These are phyloP conservation scores for Ampelomyces quisqualis DNA, from an alignment of 2,329 filamentous ascomycete genomes.

Conservation along the genomic window DNA sequence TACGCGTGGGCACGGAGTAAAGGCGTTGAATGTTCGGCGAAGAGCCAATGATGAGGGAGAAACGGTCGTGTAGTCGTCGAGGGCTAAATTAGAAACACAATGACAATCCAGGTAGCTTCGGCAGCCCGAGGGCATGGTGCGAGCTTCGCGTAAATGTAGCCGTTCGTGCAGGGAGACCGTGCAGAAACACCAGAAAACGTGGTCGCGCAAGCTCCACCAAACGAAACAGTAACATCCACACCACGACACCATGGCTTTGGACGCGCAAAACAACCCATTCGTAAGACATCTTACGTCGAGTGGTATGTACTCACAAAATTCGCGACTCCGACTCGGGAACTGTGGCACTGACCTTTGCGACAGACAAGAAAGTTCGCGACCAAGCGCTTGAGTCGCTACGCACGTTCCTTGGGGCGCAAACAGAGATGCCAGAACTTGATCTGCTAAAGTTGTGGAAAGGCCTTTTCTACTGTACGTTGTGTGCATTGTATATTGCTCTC, in stretches of 20 bases:
- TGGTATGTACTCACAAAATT: slow-evolving; percentile 55
- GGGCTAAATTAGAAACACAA: no score
- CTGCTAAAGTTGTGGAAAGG: slow-evolving; percentile 92
- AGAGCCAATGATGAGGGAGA: no score
- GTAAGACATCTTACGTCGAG: slow-evolving; percentile 82
- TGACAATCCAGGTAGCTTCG: no score
- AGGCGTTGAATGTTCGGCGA: no score
- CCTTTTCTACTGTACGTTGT: slow-evolving; percentile 71
- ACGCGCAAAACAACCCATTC: slow-evolving; percentile 63
- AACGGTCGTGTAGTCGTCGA: no score
- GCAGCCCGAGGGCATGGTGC: no score
- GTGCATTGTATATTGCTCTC: no score
- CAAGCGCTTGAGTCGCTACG: slow-evolving; percentile 75
- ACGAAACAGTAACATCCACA: no score
- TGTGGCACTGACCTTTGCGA: slow-evolving; percentile 14
- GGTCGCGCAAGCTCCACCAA: slow-evolving; percentile 3
- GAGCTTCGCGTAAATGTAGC: slow-evolving; percentile 7
- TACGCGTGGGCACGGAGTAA: no score
- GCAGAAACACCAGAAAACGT: slow-evolving; percentile 1
- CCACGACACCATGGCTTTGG: slow-evolving; percentile 33
- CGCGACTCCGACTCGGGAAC: not conserved
- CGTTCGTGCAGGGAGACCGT: slow-evolving; percentile 5
- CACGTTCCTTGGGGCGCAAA: slow-evolving; percentile 68
- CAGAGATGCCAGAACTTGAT: slow-evolving; percentile 66
- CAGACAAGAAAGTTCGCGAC: slow-evolving; percentile 77